Conservation (phyloP, 306 rosid genomes). For the Cucurbita maxima region DNA sequence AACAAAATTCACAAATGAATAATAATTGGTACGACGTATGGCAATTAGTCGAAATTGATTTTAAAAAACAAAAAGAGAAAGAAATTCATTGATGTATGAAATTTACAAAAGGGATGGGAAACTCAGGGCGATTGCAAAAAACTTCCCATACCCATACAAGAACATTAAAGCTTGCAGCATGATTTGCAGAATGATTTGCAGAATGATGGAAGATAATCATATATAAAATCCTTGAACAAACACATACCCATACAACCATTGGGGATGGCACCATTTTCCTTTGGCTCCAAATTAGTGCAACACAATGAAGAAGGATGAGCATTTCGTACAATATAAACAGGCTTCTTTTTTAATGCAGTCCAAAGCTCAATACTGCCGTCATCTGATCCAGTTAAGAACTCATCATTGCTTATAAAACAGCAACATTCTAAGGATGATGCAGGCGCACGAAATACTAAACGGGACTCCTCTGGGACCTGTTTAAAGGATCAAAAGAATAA, state of each 20-base stretch:
- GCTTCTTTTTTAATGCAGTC: conserved; percentile 64
- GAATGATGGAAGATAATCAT: background rate
- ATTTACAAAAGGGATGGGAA: too few relatives aligned
- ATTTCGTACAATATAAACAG: conserved; percentile 52
- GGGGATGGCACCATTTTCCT: conserved; percentile 32
- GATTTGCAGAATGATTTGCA: background rate
- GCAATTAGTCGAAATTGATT: background rate
- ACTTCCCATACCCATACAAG: too few relatives aligned
- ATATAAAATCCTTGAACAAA: background rate
- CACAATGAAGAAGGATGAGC: conserved; percentile 47
- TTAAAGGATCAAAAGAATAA: conserved; percentile 13
- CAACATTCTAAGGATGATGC: conserved; percentile 80
- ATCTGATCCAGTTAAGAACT: conserved; percentile 74
- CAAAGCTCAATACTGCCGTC: conserved; percentile 89
- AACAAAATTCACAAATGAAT: conserved; percentile 6
- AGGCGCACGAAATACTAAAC: conserved; percentile 77
- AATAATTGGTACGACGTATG: background rate
- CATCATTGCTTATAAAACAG: conserved; percentile 71
- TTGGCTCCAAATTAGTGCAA: conserved; percentile 22
- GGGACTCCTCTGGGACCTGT: conserved; percentile 94
- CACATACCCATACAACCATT: conserved; percentile 53
- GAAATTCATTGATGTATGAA: too few relatives aligned
- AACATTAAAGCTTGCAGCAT: background rate
- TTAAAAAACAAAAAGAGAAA: too few relatives aligned
- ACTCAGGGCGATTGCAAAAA: too few relatives aligned